phyloP scores from a whole-genome alignment of 805 yeast genomes.

The Maudiozyma pseudohumilis region DNA sequence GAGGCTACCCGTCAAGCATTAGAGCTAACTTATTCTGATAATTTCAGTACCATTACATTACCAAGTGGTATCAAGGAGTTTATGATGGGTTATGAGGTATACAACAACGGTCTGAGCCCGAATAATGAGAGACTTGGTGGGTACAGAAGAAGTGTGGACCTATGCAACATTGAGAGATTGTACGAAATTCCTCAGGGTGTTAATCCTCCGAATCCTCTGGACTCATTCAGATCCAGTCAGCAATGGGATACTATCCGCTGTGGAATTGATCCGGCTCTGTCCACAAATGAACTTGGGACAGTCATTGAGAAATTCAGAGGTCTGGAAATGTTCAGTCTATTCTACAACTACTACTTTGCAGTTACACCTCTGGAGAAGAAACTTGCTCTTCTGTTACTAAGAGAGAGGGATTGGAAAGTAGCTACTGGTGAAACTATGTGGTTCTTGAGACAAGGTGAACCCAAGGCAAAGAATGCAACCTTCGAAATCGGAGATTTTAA shows the following conservation, averaged over 20 bases:
- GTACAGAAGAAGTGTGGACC: conserved; percentile 22
- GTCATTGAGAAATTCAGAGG: conserved; percentile 22
- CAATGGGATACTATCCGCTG: conserved; percentile 28
- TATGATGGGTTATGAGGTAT: conserved; percentile 23
- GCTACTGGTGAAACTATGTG: conserved; percentile 27
- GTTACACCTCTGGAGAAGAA: conserved; percentile 34
- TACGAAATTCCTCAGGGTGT: conserved; percentile 21
- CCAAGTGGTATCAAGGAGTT: conserved; percentile 30
- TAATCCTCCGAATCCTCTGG: conserved; percentile 29
- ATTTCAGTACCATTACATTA: conserved; percentile 17
- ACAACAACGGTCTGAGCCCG: conserved; percentile 14
- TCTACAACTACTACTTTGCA: conserved; percentile 37
- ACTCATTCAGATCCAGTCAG: conserved; percentile 27
- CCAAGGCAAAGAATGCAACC: conserved; percentile 31
- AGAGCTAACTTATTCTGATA: conserved; percentile 9
- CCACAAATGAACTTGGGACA: conserved; percentile 6
- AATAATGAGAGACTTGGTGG: conserved; percentile 22
- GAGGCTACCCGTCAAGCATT: conserved; percentile 6
- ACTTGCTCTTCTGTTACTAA: conserved; percentile 28
- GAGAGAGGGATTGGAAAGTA: conserved; percentile 33
- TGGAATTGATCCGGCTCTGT: conserved; percentile 11
- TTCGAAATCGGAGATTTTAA: conserved; percentile 37
- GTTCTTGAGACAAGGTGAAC: conserved; percentile 33
- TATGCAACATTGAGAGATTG: conserved; percentile 21
- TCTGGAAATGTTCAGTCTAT: conserved; percentile 31